phyloP scores from a whole-genome alignment of 306 rosid genomes.

The Quercus dentata region DNA sequence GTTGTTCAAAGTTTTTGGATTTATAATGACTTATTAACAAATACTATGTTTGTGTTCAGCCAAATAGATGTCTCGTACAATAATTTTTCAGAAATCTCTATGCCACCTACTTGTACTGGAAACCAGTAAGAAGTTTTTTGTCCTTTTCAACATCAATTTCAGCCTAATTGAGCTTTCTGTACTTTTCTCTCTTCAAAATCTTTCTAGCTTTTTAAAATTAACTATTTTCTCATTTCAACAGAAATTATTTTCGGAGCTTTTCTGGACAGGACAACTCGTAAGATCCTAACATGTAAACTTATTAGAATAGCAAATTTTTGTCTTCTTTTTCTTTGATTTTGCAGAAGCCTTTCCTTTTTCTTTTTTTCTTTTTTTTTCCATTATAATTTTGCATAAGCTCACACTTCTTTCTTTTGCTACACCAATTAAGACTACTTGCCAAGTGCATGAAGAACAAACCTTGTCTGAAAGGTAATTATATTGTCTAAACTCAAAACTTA shows the following conservation, averaged over 20 bases:
- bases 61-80: conserved; percentile 20
- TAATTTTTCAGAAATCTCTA: conserved; percentile 4
- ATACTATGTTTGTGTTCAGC: neutral
- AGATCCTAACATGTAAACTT: neutral
- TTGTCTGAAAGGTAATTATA: conserved; percentile 23
- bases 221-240: neutral
- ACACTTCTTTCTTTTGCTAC: neutral
- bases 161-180: neutral
- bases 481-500: neutral
- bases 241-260: conserved; percentile 19
- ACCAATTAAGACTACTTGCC: neutral
- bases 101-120: neutral
- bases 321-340: neutral
- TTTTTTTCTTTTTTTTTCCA: neutral
- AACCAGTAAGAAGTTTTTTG: conserved; percentile 1
- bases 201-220: neutral
- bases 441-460: neutral
- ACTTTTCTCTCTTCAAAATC: neutral
- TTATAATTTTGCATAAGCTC: neutral
- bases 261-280: conserved; percentile 8
- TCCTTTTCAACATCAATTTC: neutral
- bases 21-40: neutral
- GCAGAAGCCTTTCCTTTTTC: neutral
- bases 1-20: neutral
- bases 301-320: neutral